Percentiles rank a stretch among this genome's conserved stretches.
These are phyloP conservation scores for Thermochaetoides thermophila DNA, from an alignment of 495 filamentous ascomycete species.

Conservation along the genomic window DNA sequence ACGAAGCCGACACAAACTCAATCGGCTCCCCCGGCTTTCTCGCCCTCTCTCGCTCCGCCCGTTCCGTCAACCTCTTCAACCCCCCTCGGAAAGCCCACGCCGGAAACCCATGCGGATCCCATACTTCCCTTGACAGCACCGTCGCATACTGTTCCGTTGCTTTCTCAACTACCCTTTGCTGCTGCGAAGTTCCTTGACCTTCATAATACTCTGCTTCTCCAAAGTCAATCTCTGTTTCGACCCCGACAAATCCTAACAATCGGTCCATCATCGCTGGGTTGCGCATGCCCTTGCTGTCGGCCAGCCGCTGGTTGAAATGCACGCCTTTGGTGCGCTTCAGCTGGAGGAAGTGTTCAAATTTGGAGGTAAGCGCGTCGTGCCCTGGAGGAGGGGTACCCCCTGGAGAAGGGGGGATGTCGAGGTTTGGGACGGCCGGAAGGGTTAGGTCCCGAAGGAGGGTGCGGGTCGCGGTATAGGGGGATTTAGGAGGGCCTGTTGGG, in stretches of 20 bases:
- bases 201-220: neutral
- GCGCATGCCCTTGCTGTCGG: constrained; percentile 50
- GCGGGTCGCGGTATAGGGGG: constrained; percentile 55
- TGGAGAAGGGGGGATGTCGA: constrained; percentile 74
- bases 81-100: constrained; percentile 58
- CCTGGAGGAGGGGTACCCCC: constrained; percentile 53
- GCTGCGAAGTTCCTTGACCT: no score
- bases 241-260: constrained; percentile 65
- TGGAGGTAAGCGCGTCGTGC: constrained; percentile 40
- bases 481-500: constrained; percentile 32
- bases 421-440: constrained; percentile 62
- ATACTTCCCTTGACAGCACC: constrained; percentile 51
- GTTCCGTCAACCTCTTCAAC: constrained; percentile 50
- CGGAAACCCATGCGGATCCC: constrained; percentile 52
- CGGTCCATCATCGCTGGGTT: constrained; percentile 73
- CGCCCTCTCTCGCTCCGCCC: constrained; percentile 42
- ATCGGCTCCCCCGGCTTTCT: constrained; percentile 41
- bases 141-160: constrained; percentile 51
- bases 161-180: neutral
- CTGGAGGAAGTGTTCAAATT: constrained; percentile 69
- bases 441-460: constrained; percentile 64
- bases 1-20: constrained; percentile 72
- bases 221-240: constrained; percentile 25
- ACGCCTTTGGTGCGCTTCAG: constrained; percentile 65
- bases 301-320: constrained; percentile 82